phyloP scores from a whole-genome alignment of 441 rosid genomes.

The Gossypium aridum region DNA sequence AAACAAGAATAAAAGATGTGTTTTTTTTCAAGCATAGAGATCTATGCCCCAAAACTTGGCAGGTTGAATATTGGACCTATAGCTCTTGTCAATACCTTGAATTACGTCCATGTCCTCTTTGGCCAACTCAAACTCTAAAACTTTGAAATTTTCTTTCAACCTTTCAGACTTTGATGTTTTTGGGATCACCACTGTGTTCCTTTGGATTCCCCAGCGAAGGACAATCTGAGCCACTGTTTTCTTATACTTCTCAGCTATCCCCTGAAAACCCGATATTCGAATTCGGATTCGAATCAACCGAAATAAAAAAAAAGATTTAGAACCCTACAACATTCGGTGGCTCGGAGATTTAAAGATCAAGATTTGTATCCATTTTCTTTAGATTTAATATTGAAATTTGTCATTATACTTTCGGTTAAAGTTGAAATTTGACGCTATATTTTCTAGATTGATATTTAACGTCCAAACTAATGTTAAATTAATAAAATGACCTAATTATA shows the following conservation, averaged over 20 bases:
- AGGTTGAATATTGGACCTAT: constrained; percentile 62
- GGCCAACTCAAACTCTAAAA: constrained; percentile 55
- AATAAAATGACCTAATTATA: no score
- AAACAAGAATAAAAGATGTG: background rate
- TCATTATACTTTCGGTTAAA: no score
- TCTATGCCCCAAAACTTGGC: constrained; percentile 89
- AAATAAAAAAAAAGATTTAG: no score
- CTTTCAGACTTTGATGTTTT: constrained; percentile 69
- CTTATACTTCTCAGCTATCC: constrained; percentile 64
- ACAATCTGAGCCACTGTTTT: constrained; percentile 71
- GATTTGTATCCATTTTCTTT: no score
- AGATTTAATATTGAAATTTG: no score
- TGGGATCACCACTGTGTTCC: constrained; percentile 73
- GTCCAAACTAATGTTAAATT: no score
- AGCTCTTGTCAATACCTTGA: constrained; percentile 49
- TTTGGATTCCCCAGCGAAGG: constrained; percentile 83
- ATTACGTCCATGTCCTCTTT: constrained; percentile 75
- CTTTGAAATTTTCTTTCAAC: constrained; percentile 60
- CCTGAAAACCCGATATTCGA: constrained; percentile 23
- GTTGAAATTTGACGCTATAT: no score
- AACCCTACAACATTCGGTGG: no score
- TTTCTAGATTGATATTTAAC: no score
- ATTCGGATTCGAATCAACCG: no score
- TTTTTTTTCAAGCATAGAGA: constrained; percentile 49
- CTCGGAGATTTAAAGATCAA: no score